Base-by-base conservation (phyloP, 257 asterid species). In the Penstemon newberryi region DNA sequence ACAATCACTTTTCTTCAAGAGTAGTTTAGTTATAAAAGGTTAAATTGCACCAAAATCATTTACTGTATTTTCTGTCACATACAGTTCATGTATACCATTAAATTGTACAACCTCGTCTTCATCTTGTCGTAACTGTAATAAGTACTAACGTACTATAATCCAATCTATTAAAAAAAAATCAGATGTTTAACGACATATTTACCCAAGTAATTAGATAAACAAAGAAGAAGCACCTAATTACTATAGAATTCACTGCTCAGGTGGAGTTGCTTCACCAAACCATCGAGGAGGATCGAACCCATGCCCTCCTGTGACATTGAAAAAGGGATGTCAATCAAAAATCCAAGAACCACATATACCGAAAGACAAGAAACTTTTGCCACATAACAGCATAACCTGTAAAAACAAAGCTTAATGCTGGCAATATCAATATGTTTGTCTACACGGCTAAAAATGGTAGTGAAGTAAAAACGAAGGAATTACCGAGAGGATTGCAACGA, bases 201-300 rank as follows among this genome's bases (percentile, higher is more conserved):
- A 3, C 15, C 56, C 49, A 39, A 49, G 70, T 33, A 64, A n/a
- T n/a, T n/a, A 11, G 65, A 72, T 19, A 60, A 55, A 25, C 56
- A 43, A n/a, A 13, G 42, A 57, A 56, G 13, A 33, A 41, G 49
- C 71, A 72, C 69, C 74, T 78, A 33, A 41, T 8, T 10, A 45
- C 44, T 25, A 33, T 59, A 25, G 25, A 69, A 43, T 10, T 81
- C 81, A 89, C 56, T 71, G 54, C 53, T 80, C 76, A 0, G 88
- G 81, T 53, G 89, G 86, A 53, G 70, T 65, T 64, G 80, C 54
- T 83, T 90, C 98, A 18, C 72, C 89, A 76, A 88, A 90, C 98
- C 98, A 93, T 72, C 98, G 77, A 0, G 97, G 97, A 54, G 98
- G 98, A 79, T 93, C 98, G 58, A 88, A 93, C 55, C 98, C 97